These are phyloP conservation scores for Globisporangium yorkense DNA, from an alignment of 352 stramenopile genomes.

Conservation along the genomic window DNA sequence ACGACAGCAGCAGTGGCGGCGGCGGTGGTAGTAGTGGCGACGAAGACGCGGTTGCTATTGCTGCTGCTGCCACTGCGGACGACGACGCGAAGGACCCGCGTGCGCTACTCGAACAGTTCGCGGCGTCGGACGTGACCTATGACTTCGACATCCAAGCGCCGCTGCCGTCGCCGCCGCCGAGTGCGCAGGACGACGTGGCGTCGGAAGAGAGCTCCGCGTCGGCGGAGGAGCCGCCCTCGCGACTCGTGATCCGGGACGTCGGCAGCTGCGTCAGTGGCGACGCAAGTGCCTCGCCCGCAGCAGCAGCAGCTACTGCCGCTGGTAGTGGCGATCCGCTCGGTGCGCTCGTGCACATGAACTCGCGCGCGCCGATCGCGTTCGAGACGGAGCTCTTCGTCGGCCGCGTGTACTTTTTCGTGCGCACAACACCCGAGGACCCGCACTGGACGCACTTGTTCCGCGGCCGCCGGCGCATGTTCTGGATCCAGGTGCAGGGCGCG, in stretches of 20 bases:
- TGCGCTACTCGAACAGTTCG: slow-evolving; percentile 9
- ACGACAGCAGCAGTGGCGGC: not conserved
- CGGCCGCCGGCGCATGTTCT: slow-evolving; percentile 72
- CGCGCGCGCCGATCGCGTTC: slow-evolving; percentile 54
- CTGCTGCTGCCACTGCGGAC: not conserved
- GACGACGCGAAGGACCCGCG: not conserved
- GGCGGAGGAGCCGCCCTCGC: slow-evolving; percentile 6
- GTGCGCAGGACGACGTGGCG: not conserved
- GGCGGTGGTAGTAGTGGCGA: not conserved
- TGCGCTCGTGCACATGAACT: slow-evolving; percentile 49
- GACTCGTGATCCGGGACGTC: slow-evolving; percentile 36
- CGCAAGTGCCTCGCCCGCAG: too few relatives aligned
- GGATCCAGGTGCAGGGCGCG: slow-evolving; percentile 83
- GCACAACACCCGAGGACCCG: slow-evolving; percentile 49
- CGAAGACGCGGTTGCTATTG: not conserved
- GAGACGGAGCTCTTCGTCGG: slow-evolving; percentile 86
- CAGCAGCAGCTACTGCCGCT: too few relatives aligned
- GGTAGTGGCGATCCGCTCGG: not conserved
- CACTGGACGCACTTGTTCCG: slow-evolving; percentile 52
- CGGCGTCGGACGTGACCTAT: not conserved
- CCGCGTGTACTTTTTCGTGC: slow-evolving; percentile 77
- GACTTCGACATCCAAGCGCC: not conserved
- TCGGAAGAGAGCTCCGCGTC: slow-evolving; percentile 1
- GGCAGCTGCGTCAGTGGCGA: slow-evolving; percentile 9
- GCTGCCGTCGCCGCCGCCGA: not conserved